Percentiles rank a stretch among this genome's conserved stretches.
Conservation (phyloP, 306 rosid genomes). For the Gillenia trifoliata region DNA sequence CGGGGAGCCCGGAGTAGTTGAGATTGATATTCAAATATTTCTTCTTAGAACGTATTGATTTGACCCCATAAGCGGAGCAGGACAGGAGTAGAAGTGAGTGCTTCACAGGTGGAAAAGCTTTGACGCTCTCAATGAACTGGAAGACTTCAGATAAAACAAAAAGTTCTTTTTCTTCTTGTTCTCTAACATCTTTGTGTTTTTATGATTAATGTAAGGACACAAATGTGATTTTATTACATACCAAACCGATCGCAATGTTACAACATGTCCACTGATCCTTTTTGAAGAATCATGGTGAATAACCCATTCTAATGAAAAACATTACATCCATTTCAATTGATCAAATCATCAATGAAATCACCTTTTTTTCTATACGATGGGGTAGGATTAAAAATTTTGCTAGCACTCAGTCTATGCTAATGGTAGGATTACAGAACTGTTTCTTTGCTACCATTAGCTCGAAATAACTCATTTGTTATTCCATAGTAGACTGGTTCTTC, state of each 20-base stretch:
- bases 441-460: conserved; percentile 25
- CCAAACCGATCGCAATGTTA: not conserved
- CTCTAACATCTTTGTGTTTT: too few relatives aligned
- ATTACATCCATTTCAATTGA: not conserved
- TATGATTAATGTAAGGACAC: too few relatives aligned
- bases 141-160: too few relatives aligned
- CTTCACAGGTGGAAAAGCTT: too few relatives aligned
- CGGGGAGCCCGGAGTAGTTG: too few relatives aligned
- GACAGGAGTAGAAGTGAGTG: too few relatives aligned
- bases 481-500: conserved; percentile 61
- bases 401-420: not conserved
- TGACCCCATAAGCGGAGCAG: too few relatives aligned
- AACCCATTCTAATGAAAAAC: not conserved
- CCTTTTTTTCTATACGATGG: not conserved
- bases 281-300: not conserved
- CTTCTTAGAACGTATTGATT: too few relatives aligned
- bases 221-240: too few relatives aligned
- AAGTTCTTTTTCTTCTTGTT: too few relatives aligned
- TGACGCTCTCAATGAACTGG: too few relatives aligned
- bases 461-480: conserved; percentile 58
- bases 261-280: not conserved
- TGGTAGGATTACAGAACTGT: not conserved
- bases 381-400: not conserved
- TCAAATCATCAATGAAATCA: not conserved
- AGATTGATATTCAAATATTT: too few relatives aligned